These are phyloP conservation scores for Apiospora kogelbergensis DNA, from an alignment of 2,329 filamentous ascomycete genomes.

Conservation along the genomic window DNA sequence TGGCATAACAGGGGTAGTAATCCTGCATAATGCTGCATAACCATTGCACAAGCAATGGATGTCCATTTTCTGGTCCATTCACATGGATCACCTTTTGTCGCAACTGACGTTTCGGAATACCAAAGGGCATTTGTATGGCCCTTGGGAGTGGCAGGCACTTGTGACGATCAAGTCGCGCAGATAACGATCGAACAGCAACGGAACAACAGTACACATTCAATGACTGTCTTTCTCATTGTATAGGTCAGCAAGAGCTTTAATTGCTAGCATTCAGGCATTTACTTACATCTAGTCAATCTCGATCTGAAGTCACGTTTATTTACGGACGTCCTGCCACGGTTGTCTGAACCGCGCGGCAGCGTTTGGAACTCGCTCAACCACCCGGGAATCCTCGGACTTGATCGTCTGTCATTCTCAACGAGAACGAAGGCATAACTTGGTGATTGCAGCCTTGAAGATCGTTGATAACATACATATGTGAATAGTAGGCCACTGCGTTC, in stretches of 20 bases:
- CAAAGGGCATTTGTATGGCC: too few species aligned
- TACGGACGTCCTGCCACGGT: neutral
- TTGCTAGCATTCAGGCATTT: neutral
- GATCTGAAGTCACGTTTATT: neutral
- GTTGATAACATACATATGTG: neutral
- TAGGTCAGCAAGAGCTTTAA: too few species aligned
- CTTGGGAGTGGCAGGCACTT: too few species aligned
- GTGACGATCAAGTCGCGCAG: too few species aligned
- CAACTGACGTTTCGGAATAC: conserved; percentile 16
- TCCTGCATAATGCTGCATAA: neutral
- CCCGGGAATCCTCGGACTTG: neutral
- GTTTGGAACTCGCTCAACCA: neutral
- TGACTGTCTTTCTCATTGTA: too few species aligned
- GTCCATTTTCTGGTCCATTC: too few species aligned
- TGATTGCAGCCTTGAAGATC: neutral
- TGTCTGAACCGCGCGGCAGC: neutral
- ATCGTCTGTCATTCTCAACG: neutral
- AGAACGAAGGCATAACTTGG: neutral
- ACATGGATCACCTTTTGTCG: too few species aligned
- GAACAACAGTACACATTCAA: too few species aligned
- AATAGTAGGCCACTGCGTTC: too few species aligned
- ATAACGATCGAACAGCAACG: too few species aligned
- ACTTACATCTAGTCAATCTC: neutral
- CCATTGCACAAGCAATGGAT: neutral
- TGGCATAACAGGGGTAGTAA: too few species aligned